A percentile compares a stretch with the other conserved stretches of the same genome.
phyloP scores from a whole-genome alignment of 2,329 filamentous ascomycete species.

The Aspergillus brunneoviolaceus region DNA sequence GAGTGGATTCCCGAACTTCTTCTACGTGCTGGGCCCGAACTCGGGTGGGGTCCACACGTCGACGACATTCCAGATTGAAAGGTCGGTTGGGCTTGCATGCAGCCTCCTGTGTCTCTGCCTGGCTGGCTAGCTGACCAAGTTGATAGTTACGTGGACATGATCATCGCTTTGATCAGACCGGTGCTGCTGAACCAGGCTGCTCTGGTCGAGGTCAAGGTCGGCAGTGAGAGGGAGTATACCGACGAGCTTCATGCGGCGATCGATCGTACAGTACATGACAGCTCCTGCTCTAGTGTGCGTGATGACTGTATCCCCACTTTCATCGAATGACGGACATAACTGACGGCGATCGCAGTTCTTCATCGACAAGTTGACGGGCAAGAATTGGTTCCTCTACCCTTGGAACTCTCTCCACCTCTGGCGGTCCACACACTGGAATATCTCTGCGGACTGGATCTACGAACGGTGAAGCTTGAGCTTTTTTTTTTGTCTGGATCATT shows the following conservation, averaged over 20 bases:
- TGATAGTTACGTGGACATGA: slow-evolving; percentile 13
- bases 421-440: slow-evolving; percentile 14
- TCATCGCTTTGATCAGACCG: slow-evolving; percentile 17
- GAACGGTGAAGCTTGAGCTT: background rate
- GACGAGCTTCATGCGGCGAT: slow-evolving; percentile 12
- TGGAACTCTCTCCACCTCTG: slow-evolving; percentile 23
- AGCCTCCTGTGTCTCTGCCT: background rate
- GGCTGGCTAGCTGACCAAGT: background rate
- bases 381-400: slow-evolving; percentile 24
- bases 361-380: slow-evolving; percentile 18
- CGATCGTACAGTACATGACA: slow-evolving; percentile 12
- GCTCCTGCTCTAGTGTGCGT: background rate
- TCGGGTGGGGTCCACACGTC: slow-evolving; percentile 18
- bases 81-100: slow-evolving; percentile 2
- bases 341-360: slow-evolving; percentile 15
- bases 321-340: background rate
- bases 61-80: slow-evolving; percentile 18
- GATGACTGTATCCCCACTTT: too few species aligned
- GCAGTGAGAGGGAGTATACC: slow-evolving; percentile 15
- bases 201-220: slow-evolving; percentile 18
- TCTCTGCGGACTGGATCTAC: slow-evolving; percentile 15
- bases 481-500: too few species aligned
- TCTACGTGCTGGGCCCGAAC: slow-evolving; percentile 24
- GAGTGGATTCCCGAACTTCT: slow-evolving; percentile 26
- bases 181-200: slow-evolving; percentile 12